Evolutionary conservation across 1,139 yeast species (phyloP).

Genomic region (Candida smagusa): DNA sequence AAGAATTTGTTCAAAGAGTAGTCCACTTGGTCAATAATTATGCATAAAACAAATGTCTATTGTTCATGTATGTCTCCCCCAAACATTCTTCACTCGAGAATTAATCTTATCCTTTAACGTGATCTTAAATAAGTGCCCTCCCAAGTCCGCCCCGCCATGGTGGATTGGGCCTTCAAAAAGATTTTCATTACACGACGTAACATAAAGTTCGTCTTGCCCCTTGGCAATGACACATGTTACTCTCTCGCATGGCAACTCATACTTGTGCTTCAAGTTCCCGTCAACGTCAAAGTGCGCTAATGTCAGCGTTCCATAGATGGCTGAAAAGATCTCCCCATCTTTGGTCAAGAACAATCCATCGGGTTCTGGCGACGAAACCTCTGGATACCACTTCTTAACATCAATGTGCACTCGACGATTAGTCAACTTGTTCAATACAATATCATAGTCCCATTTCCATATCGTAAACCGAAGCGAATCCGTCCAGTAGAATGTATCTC

Average conservation of each 20-base stretch:
- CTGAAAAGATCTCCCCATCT: conserved; percentile 62
- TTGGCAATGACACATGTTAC: conserved; percentile 64
- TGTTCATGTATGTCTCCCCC: conserved; percentile 21
- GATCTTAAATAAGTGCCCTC: conserved; percentile 40
- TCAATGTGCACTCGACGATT: conserved; percentile 45
- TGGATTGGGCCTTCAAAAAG: conserved; percentile 34
- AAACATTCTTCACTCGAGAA: conserved; percentile 26
- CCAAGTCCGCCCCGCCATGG: conserved; percentile 39
- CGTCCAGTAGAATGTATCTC: conserved; percentile 60
- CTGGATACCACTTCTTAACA: conserved; percentile 30
- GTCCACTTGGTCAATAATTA: conserved; percentile 3
- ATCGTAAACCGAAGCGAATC: conserved; percentile 62
- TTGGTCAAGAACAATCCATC: conserved; percentile 74
- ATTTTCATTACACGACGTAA: conserved; percentile 62
- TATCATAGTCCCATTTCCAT: conserved; percentile 61
- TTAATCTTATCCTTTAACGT: conserved; percentile 19
- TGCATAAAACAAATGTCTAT: neutral
- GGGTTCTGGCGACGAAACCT: conserved; percentile 53
- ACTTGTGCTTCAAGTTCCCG: conserved; percentile 54
- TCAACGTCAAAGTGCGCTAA: conserved; percentile 50
- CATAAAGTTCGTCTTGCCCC: conserved; percentile 61
- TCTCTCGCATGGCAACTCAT: conserved; percentile 57
- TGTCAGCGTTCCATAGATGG: conserved; percentile 61
- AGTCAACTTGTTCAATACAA: conserved; percentile 38
- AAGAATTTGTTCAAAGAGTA: conserved; percentile 47